phyloP scores from a whole-genome alignment of 257 asterid genomes.

The Solanum etuberosum region DNA sequence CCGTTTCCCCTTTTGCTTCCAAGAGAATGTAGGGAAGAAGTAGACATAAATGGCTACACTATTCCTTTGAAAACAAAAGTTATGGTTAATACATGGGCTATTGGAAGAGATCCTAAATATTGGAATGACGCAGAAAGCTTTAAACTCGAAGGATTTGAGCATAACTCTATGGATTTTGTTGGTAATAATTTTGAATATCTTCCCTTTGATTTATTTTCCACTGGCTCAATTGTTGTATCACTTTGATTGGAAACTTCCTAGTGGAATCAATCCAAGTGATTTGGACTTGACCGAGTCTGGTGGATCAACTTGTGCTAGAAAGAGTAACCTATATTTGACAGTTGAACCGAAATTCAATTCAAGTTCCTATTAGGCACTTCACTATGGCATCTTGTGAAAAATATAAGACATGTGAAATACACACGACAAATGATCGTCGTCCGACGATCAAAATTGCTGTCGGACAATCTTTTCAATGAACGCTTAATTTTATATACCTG shows the following conservation, averaged over 20 bases:
- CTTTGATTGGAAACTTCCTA: background rate
- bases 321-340: background rate
- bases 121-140: background rate
- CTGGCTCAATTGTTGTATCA: background rate
- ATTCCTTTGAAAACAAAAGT: background rate
- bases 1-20: background rate
- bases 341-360: no score
- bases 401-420: no score
- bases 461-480: no score
- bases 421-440: no score
- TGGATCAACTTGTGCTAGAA: background rate
- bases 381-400: no score
- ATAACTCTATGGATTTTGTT: background rate
- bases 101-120: background rate
- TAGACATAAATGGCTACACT: background rate
- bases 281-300: background rate
- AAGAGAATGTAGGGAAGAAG: background rate
- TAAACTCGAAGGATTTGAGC: background rate
- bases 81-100: slow-evolving; percentile 1
- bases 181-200: background rate
- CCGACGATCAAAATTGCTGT: no score
- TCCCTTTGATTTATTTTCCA: background rate
- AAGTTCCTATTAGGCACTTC: no score
- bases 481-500: no score
- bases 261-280: background rate